Percentiles rank a stretch among this genome's conserved stretches.
Evolutionary conservation across 331 rosid species (phyloP).

Genomic region (Erythrophleum ivorense): DNA sequence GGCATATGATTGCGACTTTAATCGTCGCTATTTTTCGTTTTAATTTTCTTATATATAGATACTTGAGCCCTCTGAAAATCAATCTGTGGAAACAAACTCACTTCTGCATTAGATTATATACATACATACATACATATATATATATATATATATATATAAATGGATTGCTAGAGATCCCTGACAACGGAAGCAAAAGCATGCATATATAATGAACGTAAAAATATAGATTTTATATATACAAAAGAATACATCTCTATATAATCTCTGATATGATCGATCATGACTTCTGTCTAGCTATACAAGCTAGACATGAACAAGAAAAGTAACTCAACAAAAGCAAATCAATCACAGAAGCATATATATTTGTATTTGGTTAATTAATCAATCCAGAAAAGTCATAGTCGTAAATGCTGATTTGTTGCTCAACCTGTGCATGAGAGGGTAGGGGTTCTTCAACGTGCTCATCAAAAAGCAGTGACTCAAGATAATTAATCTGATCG

Average conservation of each 20-base stretch:
- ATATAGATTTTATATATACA: conserved; percentile 4
- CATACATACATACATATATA: too few relatives aligned
- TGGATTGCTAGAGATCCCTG: not conserved
- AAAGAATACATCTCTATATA: conserved; percentile 25
- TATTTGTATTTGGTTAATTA: not conserved
- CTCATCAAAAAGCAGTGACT: conserved; percentile 52
- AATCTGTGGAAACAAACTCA: too few relatives aligned
- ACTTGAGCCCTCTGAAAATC: too few relatives aligned
- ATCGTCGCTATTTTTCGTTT: too few relatives aligned
- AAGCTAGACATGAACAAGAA: conserved; percentile 3
- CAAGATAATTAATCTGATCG: conserved; percentile 42
- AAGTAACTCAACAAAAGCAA: not conserved
- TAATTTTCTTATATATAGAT: too few relatives aligned
- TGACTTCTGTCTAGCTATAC: too few relatives aligned
- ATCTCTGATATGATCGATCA: conserved; percentile 9
- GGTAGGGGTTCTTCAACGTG: not conserved
- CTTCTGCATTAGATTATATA: too few relatives aligned
- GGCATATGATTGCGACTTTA: too few relatives aligned
- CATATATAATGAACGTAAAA: not conserved
- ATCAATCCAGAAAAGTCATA: conserved; percentile 61
- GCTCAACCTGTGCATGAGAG: conserved; percentile 43
- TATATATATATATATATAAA: too few relatives aligned
- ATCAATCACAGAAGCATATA: not conserved
- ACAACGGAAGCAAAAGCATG: conserved; percentile 16
- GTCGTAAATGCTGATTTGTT: conserved; percentile 66